phyloP scores from a whole-genome alignment of 371 early-diverging fungal genomes.

The Mortierella sp. region DNA sequence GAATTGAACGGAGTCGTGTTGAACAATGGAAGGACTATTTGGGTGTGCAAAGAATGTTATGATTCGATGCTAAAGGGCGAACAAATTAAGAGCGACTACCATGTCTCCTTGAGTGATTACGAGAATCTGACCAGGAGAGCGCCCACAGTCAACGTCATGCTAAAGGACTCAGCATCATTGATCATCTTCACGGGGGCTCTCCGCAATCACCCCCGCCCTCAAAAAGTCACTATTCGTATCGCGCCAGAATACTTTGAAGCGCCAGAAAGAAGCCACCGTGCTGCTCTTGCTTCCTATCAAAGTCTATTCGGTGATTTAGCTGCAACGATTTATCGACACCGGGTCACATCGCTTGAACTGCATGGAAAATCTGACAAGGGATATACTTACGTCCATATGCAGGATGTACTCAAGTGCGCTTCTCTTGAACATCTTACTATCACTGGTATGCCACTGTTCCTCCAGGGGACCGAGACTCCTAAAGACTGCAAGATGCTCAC shows the following conservation, averaged over 20 bases:
- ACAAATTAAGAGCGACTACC: slow-evolving; percentile 6
- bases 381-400: neutral
- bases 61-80: slow-evolving; percentile 17
- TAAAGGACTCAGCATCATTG: slow-evolving; percentile 13
- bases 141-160: neutral
- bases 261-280: slow-evolving; percentile 2
- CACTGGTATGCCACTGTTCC: slow-evolving; percentile 10
- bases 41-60: slow-evolving; percentile 25
- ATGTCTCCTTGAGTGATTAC: slow-evolving; percentile 19
- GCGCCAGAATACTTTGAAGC: slow-evolving; percentile 18
- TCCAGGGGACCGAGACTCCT: slow-evolving; percentile 1
- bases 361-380: slow-evolving; percentile 11
- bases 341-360: slow-evolving; percentile 4
- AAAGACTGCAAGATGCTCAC: slow-evolving; percentile 8
- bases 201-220: neutral
- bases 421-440: slow-evolving; percentile 12
- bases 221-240: slow-evolving; percentile 14
- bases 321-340: neutral
- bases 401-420: slow-evolving; percentile 6
- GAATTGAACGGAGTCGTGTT: slow-evolving; percentile 21
- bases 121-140: slow-evolving; percentile 2
- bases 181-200: slow-evolving; percentile 22
- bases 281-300: slow-evolving; percentile 2
- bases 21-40: slow-evolving; percentile 14
- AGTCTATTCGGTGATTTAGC: slow-evolving; percentile 10